Percentiles rank a stretch among this genome's conserved stretches.
These are phyloP conservation scores for Marasmius fiardii DNA, from an alignment of 1,284 basidiomycete species.

Conservation along the genomic window DNA sequence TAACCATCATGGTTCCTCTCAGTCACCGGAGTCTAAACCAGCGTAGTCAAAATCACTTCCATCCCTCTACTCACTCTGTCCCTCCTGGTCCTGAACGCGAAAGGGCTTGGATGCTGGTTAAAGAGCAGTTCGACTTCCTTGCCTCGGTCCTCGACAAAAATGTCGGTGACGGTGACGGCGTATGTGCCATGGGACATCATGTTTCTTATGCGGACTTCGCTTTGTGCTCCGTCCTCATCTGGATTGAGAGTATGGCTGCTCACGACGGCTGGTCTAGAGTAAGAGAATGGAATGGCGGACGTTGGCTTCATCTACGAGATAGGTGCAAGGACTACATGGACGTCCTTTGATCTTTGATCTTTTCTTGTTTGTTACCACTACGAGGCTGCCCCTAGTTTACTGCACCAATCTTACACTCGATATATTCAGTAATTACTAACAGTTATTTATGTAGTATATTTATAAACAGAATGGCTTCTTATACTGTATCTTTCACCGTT, in stretches of 20 bases:
- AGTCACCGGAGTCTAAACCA: conserved; percentile 58
- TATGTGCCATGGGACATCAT: conserved; percentile 62
- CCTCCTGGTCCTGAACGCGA: conserved; percentile 48
- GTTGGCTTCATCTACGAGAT: conserved; percentile 59
- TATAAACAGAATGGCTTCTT: too few relatives aligned
- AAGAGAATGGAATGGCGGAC: conserved; percentile 57
- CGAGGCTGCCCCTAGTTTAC: neutral
- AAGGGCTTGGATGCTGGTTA: conserved; percentile 59
- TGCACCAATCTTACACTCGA: neutral
- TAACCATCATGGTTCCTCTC: conserved; percentile 67
- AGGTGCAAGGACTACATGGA: conserved; percentile 63
- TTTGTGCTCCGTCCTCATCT: conserved; percentile 62
- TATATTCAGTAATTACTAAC: too few relatives aligned
- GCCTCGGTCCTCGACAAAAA: conserved; percentile 65
- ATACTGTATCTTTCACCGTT: too few relatives aligned
- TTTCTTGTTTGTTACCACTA: neutral
- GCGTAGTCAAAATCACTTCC: conserved; percentile 52
- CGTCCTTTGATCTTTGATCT: conserved; percentile 19
- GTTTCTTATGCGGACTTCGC: conserved; percentile 71
- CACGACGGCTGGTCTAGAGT: conserved; percentile 65
- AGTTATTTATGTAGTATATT: too few relatives aligned
- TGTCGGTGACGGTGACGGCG: conserved; percentile 49
- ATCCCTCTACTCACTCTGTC: conserved; percentile 21
- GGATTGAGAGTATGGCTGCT: conserved; percentile 65
- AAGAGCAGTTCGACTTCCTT: conserved; percentile 64